These are phyloP conservation scores for Botrytis medusae DNA, from an alignment of 2,329 filamentous ascomycete species.

Conservation along the genomic window DNA sequence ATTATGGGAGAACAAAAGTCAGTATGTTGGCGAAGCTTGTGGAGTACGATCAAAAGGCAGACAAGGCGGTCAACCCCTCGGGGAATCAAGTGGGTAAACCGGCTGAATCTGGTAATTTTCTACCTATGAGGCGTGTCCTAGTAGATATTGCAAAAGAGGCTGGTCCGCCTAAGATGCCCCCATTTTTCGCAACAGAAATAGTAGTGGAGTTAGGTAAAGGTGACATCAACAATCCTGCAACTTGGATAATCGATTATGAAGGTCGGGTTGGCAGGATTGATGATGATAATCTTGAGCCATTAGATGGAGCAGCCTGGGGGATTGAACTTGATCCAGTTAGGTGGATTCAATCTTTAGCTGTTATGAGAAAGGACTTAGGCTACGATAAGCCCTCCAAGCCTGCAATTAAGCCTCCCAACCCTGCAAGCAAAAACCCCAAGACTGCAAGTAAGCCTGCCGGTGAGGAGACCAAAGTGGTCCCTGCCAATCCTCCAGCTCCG, in stretches of 20 bases:
- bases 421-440: background rate
- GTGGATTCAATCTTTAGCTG: background rate
- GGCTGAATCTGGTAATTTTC: background rate
- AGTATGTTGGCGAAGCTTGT: background rate
- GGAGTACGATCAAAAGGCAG: background rate
- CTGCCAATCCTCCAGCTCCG: background rate
- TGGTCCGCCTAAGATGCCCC: background rate
- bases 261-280: background rate
- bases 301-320: background rate
- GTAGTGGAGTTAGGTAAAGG: conserved; percentile 7
- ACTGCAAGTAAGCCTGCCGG: background rate
- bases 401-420: background rate
- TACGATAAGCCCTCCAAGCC: background rate
- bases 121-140: background rate
- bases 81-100: accelerated
- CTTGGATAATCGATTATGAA: conserved; percentile 2
- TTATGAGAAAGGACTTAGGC: background rate
- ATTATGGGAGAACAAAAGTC: background rate
- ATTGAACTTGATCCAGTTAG: background rate
- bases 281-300: background rate
- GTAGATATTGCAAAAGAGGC: background rate
- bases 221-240: accelerated
- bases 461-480: background rate
- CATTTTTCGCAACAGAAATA: background rate
- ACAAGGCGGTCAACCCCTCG: no score